Evolutionary conservation across 179 eudicot genomes (phyloP).

Genomic region (Drosera spatulata): DNA sequence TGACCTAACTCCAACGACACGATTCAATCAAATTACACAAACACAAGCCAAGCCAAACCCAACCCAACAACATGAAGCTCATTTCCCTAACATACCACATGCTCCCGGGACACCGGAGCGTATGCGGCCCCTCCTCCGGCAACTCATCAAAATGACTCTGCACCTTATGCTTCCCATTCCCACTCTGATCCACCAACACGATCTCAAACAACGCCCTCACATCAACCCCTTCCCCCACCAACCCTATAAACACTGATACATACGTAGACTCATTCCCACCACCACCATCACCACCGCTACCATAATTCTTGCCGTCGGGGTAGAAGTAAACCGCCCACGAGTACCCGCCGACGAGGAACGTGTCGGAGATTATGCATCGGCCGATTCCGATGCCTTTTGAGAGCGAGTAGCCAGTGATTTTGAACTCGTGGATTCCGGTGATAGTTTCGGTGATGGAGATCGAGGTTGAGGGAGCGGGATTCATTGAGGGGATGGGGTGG

Average conservation of each 20-base stretch:
- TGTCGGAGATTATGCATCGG: slow-evolving; percentile 54
- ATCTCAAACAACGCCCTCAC: slow-evolving; percentile 66
- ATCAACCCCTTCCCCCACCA: slow-evolving; percentile 63
- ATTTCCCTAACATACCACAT: slow-evolving; percentile 41
- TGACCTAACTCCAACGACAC: too few species aligned
- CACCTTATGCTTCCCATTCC: slow-evolving; percentile 55
- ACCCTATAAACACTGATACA: slow-evolving; percentile 64
- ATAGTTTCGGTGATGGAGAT: slow-evolving; percentile 37
- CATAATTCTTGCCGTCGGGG: slow-evolving; percentile 62
- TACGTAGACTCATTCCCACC: slow-evolving; percentile 9
- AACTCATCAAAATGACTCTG: slow-evolving; percentile 64
- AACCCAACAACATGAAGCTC: too few species aligned
- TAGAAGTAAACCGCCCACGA: slow-evolving; percentile 59
- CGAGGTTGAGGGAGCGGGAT: slow-evolving; percentile 28
- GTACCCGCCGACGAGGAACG: slow-evolving; percentile 62
- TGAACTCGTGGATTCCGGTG: slow-evolving; percentile 56
- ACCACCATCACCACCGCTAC: slow-evolving; percentile 29
- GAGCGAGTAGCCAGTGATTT: slow-evolving; percentile 44
- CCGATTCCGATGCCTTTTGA: slow-evolving; percentile 65
- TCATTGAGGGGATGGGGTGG: too few species aligned
- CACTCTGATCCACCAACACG: slow-evolving; percentile 65
- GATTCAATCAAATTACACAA: too few species aligned
- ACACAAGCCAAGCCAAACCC: too few species aligned
- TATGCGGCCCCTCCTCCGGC: slow-evolving; percentile 51
- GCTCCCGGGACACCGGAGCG: slow-evolving; percentile 58